These are phyloP conservation scores for Thelonectria blattea DNA, from an alignment of 2,329 filamentous ascomycete genomes.

Conservation along the genomic window DNA sequence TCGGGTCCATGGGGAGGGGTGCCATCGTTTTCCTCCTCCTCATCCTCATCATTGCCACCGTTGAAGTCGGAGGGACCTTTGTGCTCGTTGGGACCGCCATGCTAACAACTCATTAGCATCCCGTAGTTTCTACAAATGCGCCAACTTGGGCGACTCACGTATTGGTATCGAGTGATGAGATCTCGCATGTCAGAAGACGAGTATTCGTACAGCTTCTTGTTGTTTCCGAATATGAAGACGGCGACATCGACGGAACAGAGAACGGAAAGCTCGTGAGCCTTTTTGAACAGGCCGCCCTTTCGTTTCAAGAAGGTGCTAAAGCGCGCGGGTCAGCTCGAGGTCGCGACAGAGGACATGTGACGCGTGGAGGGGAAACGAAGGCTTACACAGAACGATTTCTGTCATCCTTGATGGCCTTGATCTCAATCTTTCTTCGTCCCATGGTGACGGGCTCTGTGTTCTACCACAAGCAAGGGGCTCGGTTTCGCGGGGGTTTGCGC, in stretches of 20 bases:
- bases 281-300: constrained; percentile 98
- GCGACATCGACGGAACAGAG: constrained; percentile 98
- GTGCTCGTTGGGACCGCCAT: constrained; percentile 91
- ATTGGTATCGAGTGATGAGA: constrained; percentile 86
- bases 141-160: constrained; percentile 64
- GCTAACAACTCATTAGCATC: constrained; percentile 58
- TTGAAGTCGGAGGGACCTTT: constrained; percentile 94
- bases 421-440: constrained; percentile 99
- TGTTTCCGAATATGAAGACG: constrained; percentile 97
- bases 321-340: constrained; percentile 29
- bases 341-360: constrained; percentile 3
- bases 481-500: constrained; percentile 29
- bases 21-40: constrained; percentile 73
- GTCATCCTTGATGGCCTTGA: constrained; percentile 99
- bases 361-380: constrained; percentile 4
- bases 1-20: constrained; percentile 73
- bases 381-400: constrained; percentile 96
- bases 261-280: constrained; percentile 97
- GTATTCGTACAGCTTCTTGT: constrained; percentile 99
- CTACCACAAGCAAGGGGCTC: constrained; percentile 22
- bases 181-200: constrained; percentile 94
- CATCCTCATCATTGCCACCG: constrained; percentile 85
- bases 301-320: constrained; percentile 94
- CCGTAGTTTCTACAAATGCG: constrained; percentile 7
- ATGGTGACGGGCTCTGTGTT: constrained; percentile 55